Conservation (phyloP, 202 grass and related monocot species). For the Zizania palustris region DNA sequence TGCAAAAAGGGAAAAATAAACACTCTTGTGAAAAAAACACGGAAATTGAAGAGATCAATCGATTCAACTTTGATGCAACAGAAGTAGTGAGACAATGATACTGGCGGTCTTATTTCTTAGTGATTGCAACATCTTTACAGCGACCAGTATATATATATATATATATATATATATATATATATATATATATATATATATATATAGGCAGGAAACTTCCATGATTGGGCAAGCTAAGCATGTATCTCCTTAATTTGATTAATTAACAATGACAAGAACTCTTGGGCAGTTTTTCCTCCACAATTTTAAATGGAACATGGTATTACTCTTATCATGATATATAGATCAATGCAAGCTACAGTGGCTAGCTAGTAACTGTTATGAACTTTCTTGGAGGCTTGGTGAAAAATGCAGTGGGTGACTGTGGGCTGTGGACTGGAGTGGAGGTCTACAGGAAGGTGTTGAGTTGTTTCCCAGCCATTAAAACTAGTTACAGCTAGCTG, state of each 20-base stretch:
- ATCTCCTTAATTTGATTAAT: too few relatives aligned
- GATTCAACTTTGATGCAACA: neutral
- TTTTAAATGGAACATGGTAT: too few relatives aligned
- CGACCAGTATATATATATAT: neutral
- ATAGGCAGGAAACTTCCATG: too few relatives aligned
- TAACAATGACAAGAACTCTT: too few relatives aligned
- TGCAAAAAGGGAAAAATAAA: neutral
- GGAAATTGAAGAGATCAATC: neutral
- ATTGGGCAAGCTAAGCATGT: too few relatives aligned
- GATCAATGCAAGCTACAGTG: too few relatives aligned
- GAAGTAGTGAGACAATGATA: neutral
- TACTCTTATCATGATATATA: too few relatives aligned
- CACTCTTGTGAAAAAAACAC: neutral
- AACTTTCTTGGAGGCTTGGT: slow-evolving; percentile 4
- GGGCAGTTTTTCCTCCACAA: too few relatives aligned
- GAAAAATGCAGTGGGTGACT: neutral
- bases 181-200: too few relatives aligned
- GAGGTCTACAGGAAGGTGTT: slow-evolving; percentile 14
- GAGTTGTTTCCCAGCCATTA: slow-evolving; percentile 14
- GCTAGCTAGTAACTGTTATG: neutral
- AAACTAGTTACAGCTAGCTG: neutral
- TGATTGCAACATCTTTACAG: neutral
- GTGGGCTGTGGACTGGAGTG: too few relatives aligned
- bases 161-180: too few relatives aligned
- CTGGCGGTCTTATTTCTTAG: neutral